A percentile compares a stretch with the other conserved stretches of the same genome.
phyloP scores from a whole-genome alignment of 495 filamentous ascomycete species.

The Lasiosphaeris hirsuta region DNA sequence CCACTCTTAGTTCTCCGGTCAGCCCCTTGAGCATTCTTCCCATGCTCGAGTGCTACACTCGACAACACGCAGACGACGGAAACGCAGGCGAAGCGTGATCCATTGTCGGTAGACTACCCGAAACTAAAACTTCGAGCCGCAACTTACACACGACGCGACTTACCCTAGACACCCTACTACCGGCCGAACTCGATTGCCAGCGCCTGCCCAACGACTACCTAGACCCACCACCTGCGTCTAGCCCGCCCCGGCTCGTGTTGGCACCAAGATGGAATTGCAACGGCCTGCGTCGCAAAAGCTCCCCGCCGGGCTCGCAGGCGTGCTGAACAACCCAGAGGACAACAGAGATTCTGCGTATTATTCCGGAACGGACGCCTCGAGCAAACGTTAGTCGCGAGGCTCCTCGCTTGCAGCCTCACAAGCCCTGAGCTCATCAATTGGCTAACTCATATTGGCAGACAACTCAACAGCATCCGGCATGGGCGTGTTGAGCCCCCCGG shows the following conservation, averaged over 20 bases:
- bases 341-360: slow-evolving; percentile 54
- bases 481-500: slow-evolving; percentile 35
- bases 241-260: background rate
- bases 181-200: background rate
- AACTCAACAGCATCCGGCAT: slow-evolving; percentile 49
- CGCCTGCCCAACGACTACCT: background rate
- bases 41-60: no score
- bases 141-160: no score
- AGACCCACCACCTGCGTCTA: background rate
- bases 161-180: no score
- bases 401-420: slow-evolving; percentile 1
- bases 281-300: slow-evolving; percentile 45
- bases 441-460: slow-evolving; percentile 32
- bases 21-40: no score
- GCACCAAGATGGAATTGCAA: slow-evolving; percentile 33
- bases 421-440: slow-evolving; percentile 21
- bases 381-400: slow-evolving; percentile 46
- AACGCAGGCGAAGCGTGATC: no score
- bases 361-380: slow-evolving; percentile 51
- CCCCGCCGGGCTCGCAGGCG: slow-evolving; percentile 44
- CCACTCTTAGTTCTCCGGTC: no score
- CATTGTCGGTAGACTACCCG: no score
- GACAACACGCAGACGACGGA: no score
- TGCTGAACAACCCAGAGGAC: slow-evolving; percentile 50
- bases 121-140: no score